Evolutionary conservation across 257 asterid genomes (phyloP), one percentile per base, ranked within the genome.

Genomic region (Anisodus tanguticus): DNA sequence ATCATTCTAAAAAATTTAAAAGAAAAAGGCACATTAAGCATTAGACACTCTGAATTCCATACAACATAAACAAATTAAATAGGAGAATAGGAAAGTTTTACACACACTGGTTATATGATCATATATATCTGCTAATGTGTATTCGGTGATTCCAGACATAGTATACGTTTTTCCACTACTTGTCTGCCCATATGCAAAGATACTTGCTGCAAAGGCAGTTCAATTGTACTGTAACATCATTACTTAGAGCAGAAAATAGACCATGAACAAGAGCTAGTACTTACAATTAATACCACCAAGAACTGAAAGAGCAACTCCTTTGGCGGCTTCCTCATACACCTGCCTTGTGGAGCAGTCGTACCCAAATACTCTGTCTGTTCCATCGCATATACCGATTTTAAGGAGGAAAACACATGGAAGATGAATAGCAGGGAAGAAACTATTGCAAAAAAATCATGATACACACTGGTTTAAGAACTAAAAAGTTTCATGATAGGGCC

Each of bases 251-350:
- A 31, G 51, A 84, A 64, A n/a, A 64, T 77, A 22, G 37, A 79
- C 22, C 37, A 3, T 37, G 26, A 78, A 35, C 53, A 11, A 37
- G 26, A n/a, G 80, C 19, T 6, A 51, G 67, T 69, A 86, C 99
- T 92, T 89, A 97, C 99, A 94, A 86, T 94, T 95, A 39, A 95
- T 91, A 59, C 98, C 98, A 83, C 91, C 88, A 62, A 94, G 86
- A 69, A 93, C 99, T 64, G 98, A 93, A 63, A 97, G 93, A 13
- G 94, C 96, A 12, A 95, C 88, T 81, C 87, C 92, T 87, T 94
- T 97, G 5, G 99, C 98, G 12, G 95, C 94, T 51, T 94, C 98
- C 15, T 93, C 94, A 41, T 97, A 97, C 83, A 97, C 98, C 82
- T 88, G 90, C 80, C 85, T 90, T 4, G 98, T 97, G 83, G 94